phyloP scores from a whole-genome alignment of 176 grass and related monocot species.

The Ampelocalamus luodianensis region DNA sequence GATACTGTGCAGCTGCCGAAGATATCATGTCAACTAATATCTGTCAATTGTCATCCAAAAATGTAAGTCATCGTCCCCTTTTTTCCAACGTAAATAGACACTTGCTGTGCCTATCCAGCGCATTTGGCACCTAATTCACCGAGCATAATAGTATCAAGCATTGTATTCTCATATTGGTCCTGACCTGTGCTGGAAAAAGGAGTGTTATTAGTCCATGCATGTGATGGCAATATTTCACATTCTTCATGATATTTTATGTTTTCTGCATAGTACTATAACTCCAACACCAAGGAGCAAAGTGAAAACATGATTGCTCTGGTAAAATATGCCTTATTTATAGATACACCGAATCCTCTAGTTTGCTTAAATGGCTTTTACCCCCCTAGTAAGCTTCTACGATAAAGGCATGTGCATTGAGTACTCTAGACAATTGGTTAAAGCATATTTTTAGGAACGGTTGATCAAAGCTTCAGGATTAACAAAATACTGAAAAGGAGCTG shows the following conservation, averaged over 20 bases:
- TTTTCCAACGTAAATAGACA: background rate
- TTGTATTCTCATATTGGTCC: slow-evolving; percentile 10
- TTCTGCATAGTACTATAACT: background rate
- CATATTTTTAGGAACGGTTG: background rate
- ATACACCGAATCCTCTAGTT: background rate
- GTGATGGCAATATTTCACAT: slow-evolving; percentile 37
- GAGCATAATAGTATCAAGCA: background rate
- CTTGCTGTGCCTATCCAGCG: background rate
- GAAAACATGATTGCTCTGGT: background rate
- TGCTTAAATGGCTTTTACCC: background rate
- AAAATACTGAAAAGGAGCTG: slow-evolving; percentile 5
- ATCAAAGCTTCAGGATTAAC: background rate
- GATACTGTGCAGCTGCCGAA: slow-evolving; percentile 59
- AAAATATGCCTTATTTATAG: slow-evolving; percentile 3
- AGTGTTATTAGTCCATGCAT: slow-evolving; percentile 7
- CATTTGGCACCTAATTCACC: background rate
- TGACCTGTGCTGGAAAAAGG: slow-evolving; percentile 25
- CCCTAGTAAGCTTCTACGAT: slow-evolving; percentile 12
- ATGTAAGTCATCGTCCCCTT: slow-evolving; percentile 44
- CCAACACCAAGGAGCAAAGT: slow-evolving; percentile 1
- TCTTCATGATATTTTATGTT: background rate
- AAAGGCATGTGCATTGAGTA: background rate
- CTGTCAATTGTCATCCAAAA: slow-evolving; percentile 51
- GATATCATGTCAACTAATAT: slow-evolving; percentile 67
- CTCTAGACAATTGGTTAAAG: background rate